phyloP scores from a whole-genome alignment of 495 filamentous ascomycete genomes.

The Xylaria palmicola region DNA sequence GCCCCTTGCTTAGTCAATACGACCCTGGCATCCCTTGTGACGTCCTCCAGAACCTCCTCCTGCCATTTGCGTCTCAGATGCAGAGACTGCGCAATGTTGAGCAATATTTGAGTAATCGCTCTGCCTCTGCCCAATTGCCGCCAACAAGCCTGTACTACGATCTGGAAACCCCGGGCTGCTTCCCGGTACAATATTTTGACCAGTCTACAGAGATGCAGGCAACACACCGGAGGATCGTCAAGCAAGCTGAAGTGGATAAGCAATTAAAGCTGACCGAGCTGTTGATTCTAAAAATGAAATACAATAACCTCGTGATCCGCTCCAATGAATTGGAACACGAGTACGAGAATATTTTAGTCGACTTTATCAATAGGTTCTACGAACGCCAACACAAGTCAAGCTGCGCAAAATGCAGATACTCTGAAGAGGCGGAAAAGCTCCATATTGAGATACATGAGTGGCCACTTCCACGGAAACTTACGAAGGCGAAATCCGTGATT shows the following conservation, averaged over 20 bases:
- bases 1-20: conserved; percentile 51
- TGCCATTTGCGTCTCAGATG: conserved; percentile 53
- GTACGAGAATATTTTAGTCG: conserved; percentile 21
- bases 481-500: conserved; percentile 46
- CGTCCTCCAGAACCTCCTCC: conserved; percentile 49
- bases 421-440: conserved; percentile 32
- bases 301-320: conserved; percentile 32
- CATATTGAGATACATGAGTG: conserved; percentile 58
- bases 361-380: neutral
- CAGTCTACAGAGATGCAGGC: conserved; percentile 44
- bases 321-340: conserved; percentile 29
- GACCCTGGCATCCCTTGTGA: conserved; percentile 43
- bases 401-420: conserved; percentile 36
- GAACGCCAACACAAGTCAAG: conserved; percentile 14
- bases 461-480: conserved; percentile 51
- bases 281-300: conserved; percentile 26
- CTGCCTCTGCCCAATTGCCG: conserved; percentile 7
- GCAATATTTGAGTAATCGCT: conserved; percentile 44
- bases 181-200: conserved; percentile 57
- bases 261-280: conserved; percentile 47
- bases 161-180: conserved; percentile 30
- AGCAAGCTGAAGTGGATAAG: conserved; percentile 29
- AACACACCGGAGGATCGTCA: conserved; percentile 40
- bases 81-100: conserved; percentile 48
- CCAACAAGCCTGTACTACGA: conserved; percentile 35